These are phyloP conservation scores for Fusarium metavorans DNA, from an alignment of 2,329 filamentous ascomycete genomes.

Conservation along the genomic window DNA sequence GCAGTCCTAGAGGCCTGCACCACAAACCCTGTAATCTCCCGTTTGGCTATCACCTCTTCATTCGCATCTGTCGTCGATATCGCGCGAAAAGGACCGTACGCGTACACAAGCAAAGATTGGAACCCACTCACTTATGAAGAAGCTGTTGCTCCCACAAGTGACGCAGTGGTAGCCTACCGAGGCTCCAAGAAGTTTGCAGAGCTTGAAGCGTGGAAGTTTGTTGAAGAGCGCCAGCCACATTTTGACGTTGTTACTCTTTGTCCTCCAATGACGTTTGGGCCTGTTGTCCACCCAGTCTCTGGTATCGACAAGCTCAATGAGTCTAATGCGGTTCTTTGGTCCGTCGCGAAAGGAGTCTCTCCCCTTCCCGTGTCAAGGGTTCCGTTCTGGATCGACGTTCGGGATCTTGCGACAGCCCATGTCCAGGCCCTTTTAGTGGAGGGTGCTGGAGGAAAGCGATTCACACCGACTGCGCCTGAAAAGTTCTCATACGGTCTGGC, in stretches of 20 bases:
- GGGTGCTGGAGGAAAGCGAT: conserved; percentile 55
- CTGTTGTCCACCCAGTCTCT: conserved; percentile 54
- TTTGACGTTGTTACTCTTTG: conserved; percentile 61
- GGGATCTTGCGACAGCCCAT: conserved; percentile 59
- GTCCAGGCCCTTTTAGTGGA: conserved; percentile 54
- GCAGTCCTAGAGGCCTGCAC: conserved; percentile 53
- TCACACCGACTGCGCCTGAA: conserved; percentile 54
- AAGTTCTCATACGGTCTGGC: conserved; percentile 60
- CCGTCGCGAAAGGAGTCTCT: conserved; percentile 49
- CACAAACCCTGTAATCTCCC: conserved; percentile 38
- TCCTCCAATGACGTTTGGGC: conserved; percentile 60
- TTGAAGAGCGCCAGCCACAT: conserved; percentile 48
- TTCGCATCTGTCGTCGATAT: conserved; percentile 74
- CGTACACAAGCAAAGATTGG: conserved; percentile 67
- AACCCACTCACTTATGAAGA: conserved; percentile 67
- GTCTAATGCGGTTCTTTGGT: conserved; percentile 57
- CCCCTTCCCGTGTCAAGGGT: conserved; percentile 53
- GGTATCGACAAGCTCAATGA: conserved; percentile 54
- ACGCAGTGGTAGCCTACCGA: conserved; percentile 55
- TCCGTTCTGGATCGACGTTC: conserved; percentile 60
- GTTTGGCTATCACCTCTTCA: conserved; percentile 71
- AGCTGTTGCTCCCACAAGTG: conserved; percentile 52
- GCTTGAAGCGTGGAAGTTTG: conserved; percentile 50
- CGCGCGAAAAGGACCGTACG: conserved; percentile 60
- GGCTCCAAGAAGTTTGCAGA: conserved; percentile 53